Evolutionary conservation across 2,329 filamentous ascomycete genomes (phyloP), one percentile per base, ranked within the genome.

Genomic region (Aspergillus fructus): DNA sequence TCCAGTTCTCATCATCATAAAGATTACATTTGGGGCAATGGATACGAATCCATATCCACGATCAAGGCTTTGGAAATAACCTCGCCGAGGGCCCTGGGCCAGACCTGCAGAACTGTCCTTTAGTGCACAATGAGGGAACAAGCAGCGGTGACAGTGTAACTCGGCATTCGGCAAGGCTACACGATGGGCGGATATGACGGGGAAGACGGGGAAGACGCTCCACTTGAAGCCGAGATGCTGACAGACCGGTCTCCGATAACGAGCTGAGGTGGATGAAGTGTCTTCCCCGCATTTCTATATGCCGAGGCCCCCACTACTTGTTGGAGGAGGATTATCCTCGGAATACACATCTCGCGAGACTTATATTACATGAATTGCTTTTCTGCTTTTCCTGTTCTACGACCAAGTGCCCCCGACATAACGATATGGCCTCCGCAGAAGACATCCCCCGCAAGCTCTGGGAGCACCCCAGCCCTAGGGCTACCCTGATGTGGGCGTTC

Each of bases 401-500:
- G 34, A 8, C 15, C 13, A 4, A 39, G 42, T n/a, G 52, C 4
- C 23, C 37, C 15, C 19, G n/a, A 17, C 17, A 33, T 24, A 34
- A n/a, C 40, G 30, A 41, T 24, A 66, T 66, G 64, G 42, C 53
- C 6, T 59, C 64, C 37, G 42, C 65, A 33, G 30, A 50, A 21
- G 42, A 58, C 15, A 45, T 66, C 15, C 85, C 84, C 5, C 78
- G 83, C 56, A 88, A 88, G 78, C 81, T 89, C 54, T 89, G 87
- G 87, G 84, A 88, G 72, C 86, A 89, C 65, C 80, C 85, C 1
- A 69, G 84, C 62, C 85, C 85, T 15, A 68, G 83, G 66, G 79
- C 77, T 60, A 90, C 88, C 1, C 73, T 79, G 33, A 89, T 91
- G 81, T 88, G 83, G 74, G 73, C 77, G 49, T 89, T 91, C 68